Evolutionary conservation across 164 flowering plant species (phyloP).

Genomic region (Sextonia rubra): DNA sequence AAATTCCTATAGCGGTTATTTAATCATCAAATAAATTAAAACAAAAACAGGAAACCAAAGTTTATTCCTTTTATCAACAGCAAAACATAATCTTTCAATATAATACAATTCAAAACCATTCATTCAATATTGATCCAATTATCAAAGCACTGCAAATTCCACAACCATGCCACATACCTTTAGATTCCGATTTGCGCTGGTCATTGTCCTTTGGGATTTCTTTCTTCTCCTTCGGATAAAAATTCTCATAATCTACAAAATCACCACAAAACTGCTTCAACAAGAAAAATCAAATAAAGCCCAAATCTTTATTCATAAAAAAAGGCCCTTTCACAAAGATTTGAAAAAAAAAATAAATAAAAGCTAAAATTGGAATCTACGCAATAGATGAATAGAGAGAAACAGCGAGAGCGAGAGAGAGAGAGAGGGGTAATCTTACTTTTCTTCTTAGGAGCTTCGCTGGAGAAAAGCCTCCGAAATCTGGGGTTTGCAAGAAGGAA

Average conservation of each 20-base stretch:
- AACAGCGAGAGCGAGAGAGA: no score
- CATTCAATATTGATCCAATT: no score
- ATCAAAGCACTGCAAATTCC: neutral
- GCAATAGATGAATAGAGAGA: no score
- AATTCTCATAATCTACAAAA: conserved; percentile 71
- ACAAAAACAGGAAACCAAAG: no score
- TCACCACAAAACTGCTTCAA: neutral
- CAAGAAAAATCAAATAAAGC: neutral
- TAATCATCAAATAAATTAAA: no score
- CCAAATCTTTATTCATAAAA: neutral
- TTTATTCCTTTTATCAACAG: no score
- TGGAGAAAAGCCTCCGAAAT: conserved; percentile 45
- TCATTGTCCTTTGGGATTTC: conserved; percentile 62
- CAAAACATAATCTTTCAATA: no score
- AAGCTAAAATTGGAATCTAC: neutral
- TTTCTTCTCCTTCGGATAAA: conserved; percentile 69
- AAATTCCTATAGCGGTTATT: no score
- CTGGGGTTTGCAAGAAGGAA: conserved; percentile 43
- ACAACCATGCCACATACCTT: conserved; percentile 35
- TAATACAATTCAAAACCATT: no score
- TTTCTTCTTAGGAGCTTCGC: conserved; percentile 72
- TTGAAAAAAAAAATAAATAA: no score
- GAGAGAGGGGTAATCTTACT: conserved; percentile 35
- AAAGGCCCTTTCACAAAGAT: neutral
- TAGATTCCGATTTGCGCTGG: conserved; percentile 56